Conservation (phyloP, 257 asterid species). For the Capsicum rhomboideum region DNA sequence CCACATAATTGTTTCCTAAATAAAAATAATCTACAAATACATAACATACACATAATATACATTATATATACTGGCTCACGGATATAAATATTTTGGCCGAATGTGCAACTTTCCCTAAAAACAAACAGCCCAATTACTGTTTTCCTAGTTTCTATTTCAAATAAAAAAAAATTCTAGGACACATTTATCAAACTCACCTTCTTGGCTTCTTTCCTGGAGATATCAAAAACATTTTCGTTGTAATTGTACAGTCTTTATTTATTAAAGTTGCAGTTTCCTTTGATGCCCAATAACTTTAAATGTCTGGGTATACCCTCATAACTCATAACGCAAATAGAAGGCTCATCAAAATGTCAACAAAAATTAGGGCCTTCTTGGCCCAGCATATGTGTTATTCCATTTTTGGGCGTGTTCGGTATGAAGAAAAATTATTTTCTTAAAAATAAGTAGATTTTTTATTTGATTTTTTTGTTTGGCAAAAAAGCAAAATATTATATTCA, state of each 20-base stretch:
- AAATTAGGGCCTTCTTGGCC: neutral
- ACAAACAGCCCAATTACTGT: neutral
- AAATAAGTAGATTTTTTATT: too few species aligned
- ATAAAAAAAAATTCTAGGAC: neutral
- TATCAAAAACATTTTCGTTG: neutral
- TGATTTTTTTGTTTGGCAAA: too few species aligned
- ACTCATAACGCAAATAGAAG: neutral
- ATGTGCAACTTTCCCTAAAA: neutral
- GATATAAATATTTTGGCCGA: neutral
- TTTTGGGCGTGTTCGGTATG: neutral
- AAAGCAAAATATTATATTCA: too few species aligned
- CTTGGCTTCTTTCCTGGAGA: neutral
- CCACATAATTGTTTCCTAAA: too few species aligned
- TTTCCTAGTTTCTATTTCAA: too few species aligned
- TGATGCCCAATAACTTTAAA: neutral
- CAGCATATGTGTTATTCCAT: neutral
- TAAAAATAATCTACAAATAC: too few species aligned
- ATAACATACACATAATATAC: too few species aligned
- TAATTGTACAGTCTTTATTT: neutral
- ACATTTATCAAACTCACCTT: neutral
- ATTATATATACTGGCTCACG: too few species aligned
- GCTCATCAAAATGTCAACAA: neutral
- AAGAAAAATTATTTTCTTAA: too few species aligned
- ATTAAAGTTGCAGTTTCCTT: neutral
- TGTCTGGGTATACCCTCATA: neutral